Evolutionary conservation across 108 stramenopile species (phyloP).

Genomic region (Fragilariopsis cylindrus): DNA sequence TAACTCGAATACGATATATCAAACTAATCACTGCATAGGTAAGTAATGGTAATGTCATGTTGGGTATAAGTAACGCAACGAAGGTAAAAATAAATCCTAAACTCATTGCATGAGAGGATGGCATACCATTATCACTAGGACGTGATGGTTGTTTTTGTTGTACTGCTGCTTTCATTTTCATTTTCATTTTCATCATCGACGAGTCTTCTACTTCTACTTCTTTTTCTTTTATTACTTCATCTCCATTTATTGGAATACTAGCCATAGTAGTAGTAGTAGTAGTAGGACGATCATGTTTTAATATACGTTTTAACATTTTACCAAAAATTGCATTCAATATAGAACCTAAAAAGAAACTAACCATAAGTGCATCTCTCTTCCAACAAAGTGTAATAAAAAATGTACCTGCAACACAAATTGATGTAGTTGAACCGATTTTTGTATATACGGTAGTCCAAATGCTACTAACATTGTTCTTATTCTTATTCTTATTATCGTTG

Average conservation of each 20-base stretch:
- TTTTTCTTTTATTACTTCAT: no score
- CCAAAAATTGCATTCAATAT: constrained; percentile 68
- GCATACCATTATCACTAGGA: constrained; percentile 86
- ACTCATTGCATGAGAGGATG: constrained; percentile 86
- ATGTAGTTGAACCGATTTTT: constrained; percentile 67
- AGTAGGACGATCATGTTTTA: constrained; percentile 66
- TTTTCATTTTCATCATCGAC: background rate
- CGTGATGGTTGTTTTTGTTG: constrained; percentile 16
- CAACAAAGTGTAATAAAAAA: constrained; percentile 70
- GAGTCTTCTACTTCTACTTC: background rate
- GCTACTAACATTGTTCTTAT: no score
- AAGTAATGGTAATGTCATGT: constrained; percentile 30
- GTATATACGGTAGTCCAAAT: no score
- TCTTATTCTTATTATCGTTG: no score
- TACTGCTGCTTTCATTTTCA: background rate
- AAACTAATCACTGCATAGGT: constrained; percentile 57
- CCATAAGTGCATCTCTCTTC: constrained; percentile 65
- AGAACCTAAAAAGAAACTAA: constrained; percentile 73
- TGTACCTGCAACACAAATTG: constrained; percentile 62
- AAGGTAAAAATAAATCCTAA: constrained; percentile 81
- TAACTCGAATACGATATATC: constrained; percentile 60
- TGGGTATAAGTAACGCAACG: constrained; percentile 26
- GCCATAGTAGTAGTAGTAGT: background rate
- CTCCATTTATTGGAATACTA: background rate
- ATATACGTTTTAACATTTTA: constrained; percentile 65